These are phyloP conservation scores for Microstegium vimineum DNA, from an alignment of 176 grass and related monocot species.

Conservation along the genomic window DNA sequence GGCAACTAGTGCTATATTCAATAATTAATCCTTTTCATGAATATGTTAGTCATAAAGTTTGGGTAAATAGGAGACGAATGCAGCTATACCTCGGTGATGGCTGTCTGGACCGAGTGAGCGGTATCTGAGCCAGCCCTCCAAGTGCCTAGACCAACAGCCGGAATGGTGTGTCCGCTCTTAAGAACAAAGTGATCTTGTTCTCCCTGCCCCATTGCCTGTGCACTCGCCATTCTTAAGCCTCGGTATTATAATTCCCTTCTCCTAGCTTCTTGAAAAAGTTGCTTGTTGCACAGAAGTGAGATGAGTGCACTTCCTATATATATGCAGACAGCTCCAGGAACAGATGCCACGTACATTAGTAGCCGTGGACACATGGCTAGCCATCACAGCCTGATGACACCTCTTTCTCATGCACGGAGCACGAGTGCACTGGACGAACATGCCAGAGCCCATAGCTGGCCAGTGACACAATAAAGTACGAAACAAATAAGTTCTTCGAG, in stretches of 20 bases:
- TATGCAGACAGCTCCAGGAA: neutral
- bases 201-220: slow-evolving; percentile 34
- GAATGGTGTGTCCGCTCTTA: slow-evolving; percentile 59
- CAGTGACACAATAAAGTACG: neutral
- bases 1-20: neutral
- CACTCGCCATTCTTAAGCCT: slow-evolving; percentile 41
- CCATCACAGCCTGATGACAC: neutral
- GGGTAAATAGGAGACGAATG: neutral
- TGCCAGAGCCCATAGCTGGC: slow-evolving; percentile 39
- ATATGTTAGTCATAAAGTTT: neutral
- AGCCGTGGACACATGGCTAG: slow-evolving; percentile 38
- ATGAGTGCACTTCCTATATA: neutral
- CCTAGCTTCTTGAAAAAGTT: neutral
- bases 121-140: slow-evolving; percentile 55
- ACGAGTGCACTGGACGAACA: slow-evolving; percentile 29
- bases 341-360: slow-evolving; percentile 32
- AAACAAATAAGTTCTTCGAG: neutral
- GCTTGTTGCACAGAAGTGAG: neutral
- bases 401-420: slow-evolving; percentile 5
- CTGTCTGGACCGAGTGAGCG: slow-evolving; percentile 35
- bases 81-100: slow-evolving; percentile 51
- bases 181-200: slow-evolving; percentile 42
- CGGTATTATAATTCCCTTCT: neutral
- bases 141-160: slow-evolving; percentile 56
- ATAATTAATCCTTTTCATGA: neutral